A percentile compares a stretch with the other conserved stretches of the same genome.
phyloP scores from a whole-genome alignment of 331 rosid genomes.

The Quercus tomentella region DNA sequence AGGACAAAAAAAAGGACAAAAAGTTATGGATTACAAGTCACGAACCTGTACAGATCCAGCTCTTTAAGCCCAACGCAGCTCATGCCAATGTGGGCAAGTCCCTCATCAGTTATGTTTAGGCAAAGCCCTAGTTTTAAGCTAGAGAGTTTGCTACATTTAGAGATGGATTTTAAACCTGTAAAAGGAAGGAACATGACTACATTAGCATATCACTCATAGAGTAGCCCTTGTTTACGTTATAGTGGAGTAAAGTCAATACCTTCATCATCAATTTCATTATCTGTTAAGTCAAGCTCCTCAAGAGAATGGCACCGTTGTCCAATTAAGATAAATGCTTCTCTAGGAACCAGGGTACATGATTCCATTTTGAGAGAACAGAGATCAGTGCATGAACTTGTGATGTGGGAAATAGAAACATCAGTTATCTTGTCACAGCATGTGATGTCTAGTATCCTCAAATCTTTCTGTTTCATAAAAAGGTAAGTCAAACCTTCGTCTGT shows the following conservation, averaged over 20 bases:
- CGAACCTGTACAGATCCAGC: conserved; percentile 89
- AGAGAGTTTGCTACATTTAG: conserved; percentile 65
- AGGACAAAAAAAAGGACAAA: conserved; percentile 5
- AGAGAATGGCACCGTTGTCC: conserved; percentile 64
- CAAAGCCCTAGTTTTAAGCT: conserved; percentile 85
- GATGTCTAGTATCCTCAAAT: conserved; percentile 79
- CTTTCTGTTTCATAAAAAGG: conserved; percentile 66
- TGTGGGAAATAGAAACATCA: conserved; percentile 53
- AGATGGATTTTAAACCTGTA: conserved; percentile 71
- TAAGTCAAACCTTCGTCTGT: conserved; percentile 74
- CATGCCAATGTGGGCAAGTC: conserved; percentile 65
- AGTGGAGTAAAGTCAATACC: conserved; percentile 36
- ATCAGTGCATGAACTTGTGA: conserved; percentile 59
- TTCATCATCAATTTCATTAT: conserved; percentile 87
- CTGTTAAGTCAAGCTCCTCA: conserved; percentile 88
- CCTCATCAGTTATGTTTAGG: conserved; percentile 78
- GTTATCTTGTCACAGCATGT: conserved; percentile 93
- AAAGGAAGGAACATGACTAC: conserved; percentile 1
- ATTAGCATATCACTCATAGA: conserved; percentile 26
- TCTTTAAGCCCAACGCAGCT: conserved; percentile 67
- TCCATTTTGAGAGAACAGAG: conserved; percentile 91
- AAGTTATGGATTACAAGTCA: conserved; percentile 7
- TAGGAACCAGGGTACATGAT: conserved; percentile 72
- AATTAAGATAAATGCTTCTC: conserved; percentile 65
- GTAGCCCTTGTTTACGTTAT: not conserved